Base-by-base conservation (phyloP, 2,329 filamentous ascomycete species). In the Graphilbum ipis-grandicollis region DNA sequence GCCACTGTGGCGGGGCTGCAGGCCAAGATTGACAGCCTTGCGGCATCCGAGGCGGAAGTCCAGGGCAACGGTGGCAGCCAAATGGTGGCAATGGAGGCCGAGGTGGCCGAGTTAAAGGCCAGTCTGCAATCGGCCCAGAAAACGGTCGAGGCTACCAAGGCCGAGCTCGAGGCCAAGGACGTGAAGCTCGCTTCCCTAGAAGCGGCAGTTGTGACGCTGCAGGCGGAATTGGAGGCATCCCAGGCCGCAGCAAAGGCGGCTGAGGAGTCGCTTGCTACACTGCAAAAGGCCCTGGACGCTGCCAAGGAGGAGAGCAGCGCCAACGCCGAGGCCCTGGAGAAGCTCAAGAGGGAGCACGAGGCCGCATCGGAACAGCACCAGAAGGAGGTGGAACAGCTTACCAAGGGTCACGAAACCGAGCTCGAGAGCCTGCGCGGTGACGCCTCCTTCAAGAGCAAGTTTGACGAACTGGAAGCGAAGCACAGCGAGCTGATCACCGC, bases 401-500 rank as follows among this genome's bases (percentile, higher is more conserved):
- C 70, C 2, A 58, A 68, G 43, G 71, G 76, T 44, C 75, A 74
- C 44, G 67, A 76, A 49, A 61, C 65, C n/a, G 71, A 77, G 50
- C 75, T 78, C 37, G 71, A 76, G 47, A 66, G 66, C 39, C 63
- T 76, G 14, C 65, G 66, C 39, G 71, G 70, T 18, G 71, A 77
- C 43, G 71, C 72, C 13, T 68, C 68, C 50, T 73, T 74, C 54
- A 75, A 73, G 56, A 66, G 67, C 44, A 71, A 75, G 52, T 76
- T 69, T 42, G 63, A 73, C 40, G 67, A 71, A 28, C 60, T 78
- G 6, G 69, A 75, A 48, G 52, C 51, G 5, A 64, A 74, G 50
- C 66, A 76, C 50, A 59, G 58, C 10, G 67, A 71, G 44, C 56
- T 68, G 6, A 21, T 32, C 7, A 38, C 40, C 28, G 39, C 39